These are phyloP conservation scores for Elymus sibiricus DNA, from an alignment of 176 grass and related monocot species.

Conservation along the genomic window DNA sequence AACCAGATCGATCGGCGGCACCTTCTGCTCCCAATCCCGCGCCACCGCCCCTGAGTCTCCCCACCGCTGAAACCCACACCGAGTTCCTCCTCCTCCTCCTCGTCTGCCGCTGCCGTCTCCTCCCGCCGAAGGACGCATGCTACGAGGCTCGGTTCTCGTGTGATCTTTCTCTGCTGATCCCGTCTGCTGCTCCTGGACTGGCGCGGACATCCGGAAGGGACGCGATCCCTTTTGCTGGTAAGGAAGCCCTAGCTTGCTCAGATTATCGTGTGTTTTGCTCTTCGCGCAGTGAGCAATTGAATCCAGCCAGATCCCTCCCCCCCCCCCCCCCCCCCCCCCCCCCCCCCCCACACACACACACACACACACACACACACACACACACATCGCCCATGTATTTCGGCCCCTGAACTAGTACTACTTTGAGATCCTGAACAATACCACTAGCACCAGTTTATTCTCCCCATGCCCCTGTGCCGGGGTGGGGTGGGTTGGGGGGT, in stretches of 20 bases:
- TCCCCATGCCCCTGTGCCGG: not conserved
- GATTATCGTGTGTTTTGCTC: not conserved
- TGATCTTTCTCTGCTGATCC: not conserved
- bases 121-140: not conserved
- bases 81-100: not conserved
- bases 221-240: conserved; percentile 10
- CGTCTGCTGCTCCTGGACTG: not conserved
- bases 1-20: not conserved
- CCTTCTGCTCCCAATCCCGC: not conserved
- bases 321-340: too few relatives aligned
- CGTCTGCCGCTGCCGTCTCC: not conserved
- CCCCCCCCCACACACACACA: too few relatives aligned
- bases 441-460: not conserved
- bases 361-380: too few relatives aligned
- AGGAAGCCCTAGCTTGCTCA: conserved; percentile 11
- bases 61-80: not conserved
- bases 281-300: not conserved
- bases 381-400: not conserved
- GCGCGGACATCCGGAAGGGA: not conserved
- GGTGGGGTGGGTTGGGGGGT: not conserved
- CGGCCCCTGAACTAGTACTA: not conserved
- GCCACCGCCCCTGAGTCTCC: not conserved
- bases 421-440: not conserved
- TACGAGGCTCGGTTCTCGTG: not conserved
- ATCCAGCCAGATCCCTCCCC: not conserved